Base-by-base conservation (phyloP, 768 basidiomycete species). In the Infundibulicybe gibba region DNA sequence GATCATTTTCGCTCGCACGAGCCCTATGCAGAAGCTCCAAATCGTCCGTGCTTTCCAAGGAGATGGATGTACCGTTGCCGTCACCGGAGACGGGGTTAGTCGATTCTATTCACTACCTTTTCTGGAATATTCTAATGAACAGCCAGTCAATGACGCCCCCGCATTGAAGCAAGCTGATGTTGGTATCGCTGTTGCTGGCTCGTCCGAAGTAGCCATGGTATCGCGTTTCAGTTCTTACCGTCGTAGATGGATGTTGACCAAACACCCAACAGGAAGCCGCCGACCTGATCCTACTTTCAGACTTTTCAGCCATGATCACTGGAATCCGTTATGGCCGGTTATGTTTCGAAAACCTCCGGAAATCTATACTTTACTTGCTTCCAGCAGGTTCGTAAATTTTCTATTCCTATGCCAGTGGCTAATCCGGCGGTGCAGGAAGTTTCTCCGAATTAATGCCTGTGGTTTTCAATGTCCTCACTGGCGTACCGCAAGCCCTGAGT, bases 281-380 rank as follows among this genome's bases (percentile, higher is more conserved):
- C 5, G 82, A 83, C 54, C 72, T 85, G 45, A 74, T 86, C 13
- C 69, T 87, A 13, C 70, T 83, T 41, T 77, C 83, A 47, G 80
- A 83, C 57, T 83, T 87, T 53, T 77, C 80, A 1, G 78, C 81
- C 1, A 84, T 86, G 49, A 70, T 81, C 41, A 72, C 72, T 38
- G 85, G 80, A 1, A 76, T 85, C 54, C 71, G 81, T 60, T 82
- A 83, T 59, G 85, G 85, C 50, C 77, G 81, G 32, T 67, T 83
- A 12, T 77, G 80, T 14, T 84, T 77, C 54, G 81, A 83, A 56
- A 85, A 85, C 53, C 65, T 85, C 31, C 74, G 78, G 67, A 77
- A 82, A 66, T 64, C 74, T 13, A 71, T 74, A 5, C 50, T 79
- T n/a, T 76, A 78, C 45, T 61, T 77, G 12, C 60, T 77, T 35